Evolutionary conservation across 1,284 basidiomycete species (phyloP), one percentile per base, ranked within the genome.

Genomic region (Coniferiporia weirii): DNA sequence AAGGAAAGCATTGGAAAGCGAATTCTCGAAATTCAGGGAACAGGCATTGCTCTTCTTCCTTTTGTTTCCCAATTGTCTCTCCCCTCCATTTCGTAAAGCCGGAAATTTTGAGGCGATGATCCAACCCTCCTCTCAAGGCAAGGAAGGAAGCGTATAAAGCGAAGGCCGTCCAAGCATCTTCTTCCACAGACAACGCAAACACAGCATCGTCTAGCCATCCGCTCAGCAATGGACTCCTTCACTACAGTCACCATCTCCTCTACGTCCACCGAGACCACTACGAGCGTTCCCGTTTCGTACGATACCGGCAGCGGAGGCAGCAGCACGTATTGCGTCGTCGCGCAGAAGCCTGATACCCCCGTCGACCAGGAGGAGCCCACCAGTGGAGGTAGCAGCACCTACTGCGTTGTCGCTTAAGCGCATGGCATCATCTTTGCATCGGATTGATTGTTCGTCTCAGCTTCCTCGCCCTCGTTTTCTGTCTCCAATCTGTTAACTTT

Each of bases 191-290:
- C 22, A 5, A 12, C 38, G 38, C 38, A 9, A 40, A 40, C 38
- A 40, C 38, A 40, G 38, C 38, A 40, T 40, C 38, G 38, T 40
- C 38, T 40, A 40, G 15, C 27, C 38, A 40, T 6, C 22, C 49
- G 22, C 49, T 34, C 49, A 51, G n/a, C 12, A 13, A 51, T 51
- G 49, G 49, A 51, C 17, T 51, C 49, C 3, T 51, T 51, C 49
- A 17, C 27, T 27, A 51, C 49, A 6, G 17, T 51, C 49, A 27
- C 49, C 49, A 34, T 51, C 49, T 17, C 49, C 13, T 35, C 49
- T 27, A 17, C 49, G 32, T 17, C 20, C 17, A 17, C 32, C 49
- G 49, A 51, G 49, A 51, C 49, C n/a, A 32, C 49, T 12, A 27
- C 49, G 27, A 35, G 49, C 49, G 49, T 27, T 34, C 49, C 49